Conservation (phyloP, 2,329 filamentous ascomycete species). For the Bipolaris cookei region DNA sequence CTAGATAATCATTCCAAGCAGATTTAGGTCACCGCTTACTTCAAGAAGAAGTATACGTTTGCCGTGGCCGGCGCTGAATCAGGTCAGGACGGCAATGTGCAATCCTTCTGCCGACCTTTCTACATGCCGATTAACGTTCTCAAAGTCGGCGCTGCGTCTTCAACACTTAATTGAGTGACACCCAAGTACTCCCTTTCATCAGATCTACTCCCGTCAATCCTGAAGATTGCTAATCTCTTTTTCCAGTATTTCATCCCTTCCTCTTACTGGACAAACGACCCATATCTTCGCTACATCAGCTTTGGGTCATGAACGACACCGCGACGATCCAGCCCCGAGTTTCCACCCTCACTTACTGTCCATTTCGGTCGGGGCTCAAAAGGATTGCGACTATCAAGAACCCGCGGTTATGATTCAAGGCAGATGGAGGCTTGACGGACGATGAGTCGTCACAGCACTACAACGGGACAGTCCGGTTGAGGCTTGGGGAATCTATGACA, state of each 20-base stretch:
- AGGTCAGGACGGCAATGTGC: conserved; percentile 63
- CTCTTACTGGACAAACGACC: conserved; percentile 72
- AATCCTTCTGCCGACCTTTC: conserved; percentile 45
- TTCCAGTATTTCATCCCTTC: conserved; percentile 70
- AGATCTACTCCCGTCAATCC: conserved; percentile 87
- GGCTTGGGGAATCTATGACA: conserved; percentile 76
- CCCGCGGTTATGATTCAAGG: conserved; percentile 62
- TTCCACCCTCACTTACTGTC: conserved; percentile 71
- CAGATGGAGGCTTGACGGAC: conserved; percentile 82
- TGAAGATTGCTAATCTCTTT: conserved; percentile 67
- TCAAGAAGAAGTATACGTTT: conserved; percentile 59
- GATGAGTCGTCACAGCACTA: conserved; percentile 70
- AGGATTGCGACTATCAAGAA: conserved; percentile 28
- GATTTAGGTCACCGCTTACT: conserved; percentile 64
- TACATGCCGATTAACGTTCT: conserved; percentile 65
- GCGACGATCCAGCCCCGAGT: conserved; percentile 70
- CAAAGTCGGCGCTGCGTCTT: conserved; percentile 59
- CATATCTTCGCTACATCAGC: conserved; percentile 71
- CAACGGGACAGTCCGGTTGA: conserved; percentile 66
- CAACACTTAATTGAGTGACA: conserved; percentile 63
- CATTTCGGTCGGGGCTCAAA: conserved; percentile 61
- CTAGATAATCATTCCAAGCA: conserved; percentile 65
- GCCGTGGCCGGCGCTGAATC: conserved; percentile 59
- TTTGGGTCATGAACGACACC: conserved; percentile 70
- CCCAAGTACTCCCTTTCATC: conserved; percentile 85